These are phyloP conservation scores for Toxicodendron radicans DNA, from an alignment of 345 rosid species.

Conservation along the genomic window DNA sequence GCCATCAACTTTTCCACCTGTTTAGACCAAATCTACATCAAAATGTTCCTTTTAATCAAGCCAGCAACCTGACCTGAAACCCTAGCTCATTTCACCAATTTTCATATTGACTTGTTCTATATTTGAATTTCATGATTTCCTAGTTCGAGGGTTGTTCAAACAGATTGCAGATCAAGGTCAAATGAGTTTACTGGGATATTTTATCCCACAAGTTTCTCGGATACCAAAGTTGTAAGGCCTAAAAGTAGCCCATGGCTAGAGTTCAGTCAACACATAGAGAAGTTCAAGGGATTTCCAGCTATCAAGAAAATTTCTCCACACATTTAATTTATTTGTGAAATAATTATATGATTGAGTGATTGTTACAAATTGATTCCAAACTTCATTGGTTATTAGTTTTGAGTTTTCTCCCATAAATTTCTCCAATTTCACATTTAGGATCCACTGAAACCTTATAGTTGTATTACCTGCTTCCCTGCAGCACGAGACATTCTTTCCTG, in stretches of 20 bases:
- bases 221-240: too few species aligned
- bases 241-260: too few species aligned
- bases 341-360: neutral
- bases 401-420: neutral
- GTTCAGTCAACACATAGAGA: too few species aligned
- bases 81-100: neutral
- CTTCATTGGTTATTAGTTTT: neutral
- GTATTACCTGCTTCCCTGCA: slow-evolving; percentile 60
- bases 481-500: slow-evolving; percentile 78
- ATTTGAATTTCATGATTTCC: neutral
- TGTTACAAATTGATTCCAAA: neutral
- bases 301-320: too few species aligned
- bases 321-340: neutral
- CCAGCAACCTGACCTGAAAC: neutral
- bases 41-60: neutral
- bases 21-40: neutral
- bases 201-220: neutral
- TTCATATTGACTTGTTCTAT: neutral
- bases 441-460: neutral
- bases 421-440: neutral
- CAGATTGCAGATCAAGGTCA: neutral
- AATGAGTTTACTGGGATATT: neutral
- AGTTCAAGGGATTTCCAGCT: too few species aligned
- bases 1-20: neutral
- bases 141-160: neutral